A percentile compares a stretch with the other conserved stretches of the same genome.
These are phyloP conservation scores for Emmonsia crescens DNA, from an alignment of 2,329 filamentous ascomycete genomes.

Conservation along the genomic window DNA sequence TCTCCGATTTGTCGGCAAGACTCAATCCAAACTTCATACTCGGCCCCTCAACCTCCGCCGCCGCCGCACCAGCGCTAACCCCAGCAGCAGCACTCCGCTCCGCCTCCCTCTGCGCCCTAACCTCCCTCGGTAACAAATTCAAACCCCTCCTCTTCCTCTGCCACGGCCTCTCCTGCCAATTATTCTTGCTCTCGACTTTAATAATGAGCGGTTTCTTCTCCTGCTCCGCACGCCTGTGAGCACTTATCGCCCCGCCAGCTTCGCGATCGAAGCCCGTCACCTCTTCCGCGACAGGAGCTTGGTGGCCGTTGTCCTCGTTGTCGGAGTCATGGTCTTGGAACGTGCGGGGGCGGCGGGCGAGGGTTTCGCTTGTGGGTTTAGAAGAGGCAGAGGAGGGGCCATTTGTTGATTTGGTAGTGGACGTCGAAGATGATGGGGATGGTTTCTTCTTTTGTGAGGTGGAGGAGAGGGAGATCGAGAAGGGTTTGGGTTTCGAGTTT, in stretches of 20 bases:
- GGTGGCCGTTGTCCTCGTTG: conserved; percentile 27
- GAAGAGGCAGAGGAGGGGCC: conserved; percentile 11
- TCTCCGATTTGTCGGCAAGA: conserved; percentile 27
- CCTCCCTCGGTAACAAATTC: conserved; percentile 49
- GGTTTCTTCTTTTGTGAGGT: conserved; percentile 23
- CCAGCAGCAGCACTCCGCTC: conserved; percentile 24
- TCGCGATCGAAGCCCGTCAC: conserved; percentile 46
- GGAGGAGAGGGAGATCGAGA: conserved; percentile 33
- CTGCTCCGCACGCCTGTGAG: conserved; percentile 28
- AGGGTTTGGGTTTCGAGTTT: conserved; percentile 30
- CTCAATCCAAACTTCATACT: conserved; percentile 46
- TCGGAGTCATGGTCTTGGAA: conserved; percentile 49
- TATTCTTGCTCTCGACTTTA: conserved; percentile 73
- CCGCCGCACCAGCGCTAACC: conserved; percentile 24
- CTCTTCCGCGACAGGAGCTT: conserved; percentile 28
- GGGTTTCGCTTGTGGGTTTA: conserved; percentile 9
- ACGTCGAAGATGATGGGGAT: conserved; percentile 13
- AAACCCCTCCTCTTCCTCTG: conserved; percentile 45
- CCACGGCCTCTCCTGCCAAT: conserved; percentile 45
- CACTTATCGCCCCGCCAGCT: conserved; percentile 29
- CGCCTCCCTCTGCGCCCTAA: conserved; percentile 39
- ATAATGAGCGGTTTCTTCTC: conserved; percentile 58
- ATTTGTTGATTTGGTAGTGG: conserved; percentile 22
- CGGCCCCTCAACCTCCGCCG: conserved; percentile 41
- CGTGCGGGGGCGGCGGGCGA: conserved; percentile 20